Evolutionary conservation across 495 filamentous ascomycete species (phyloP).

Genomic region (Entonaema liquescens): DNA sequence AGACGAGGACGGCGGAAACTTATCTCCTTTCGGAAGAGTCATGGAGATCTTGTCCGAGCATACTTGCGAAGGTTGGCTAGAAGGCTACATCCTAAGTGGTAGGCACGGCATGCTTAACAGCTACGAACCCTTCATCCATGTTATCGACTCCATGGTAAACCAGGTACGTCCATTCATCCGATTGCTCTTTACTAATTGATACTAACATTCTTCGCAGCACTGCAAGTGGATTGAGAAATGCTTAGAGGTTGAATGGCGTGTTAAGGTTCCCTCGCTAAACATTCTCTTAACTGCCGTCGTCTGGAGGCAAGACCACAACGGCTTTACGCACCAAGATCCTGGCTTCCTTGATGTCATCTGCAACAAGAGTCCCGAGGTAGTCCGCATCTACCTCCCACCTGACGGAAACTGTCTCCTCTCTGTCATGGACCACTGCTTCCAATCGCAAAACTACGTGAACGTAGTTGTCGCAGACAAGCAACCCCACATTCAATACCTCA

Average conservation of each 20-base stretch:
- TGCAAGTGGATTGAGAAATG: slow-evolving; percentile 84
- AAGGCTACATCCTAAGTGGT: slow-evolving; percentile 76
- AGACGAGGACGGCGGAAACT: slow-evolving; percentile 72
- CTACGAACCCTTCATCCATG: slow-evolving; percentile 81
- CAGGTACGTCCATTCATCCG: slow-evolving; percentile 47
- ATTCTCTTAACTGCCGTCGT: slow-evolving; percentile 78
- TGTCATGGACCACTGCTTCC: slow-evolving; percentile 73
- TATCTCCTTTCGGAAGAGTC: slow-evolving; percentile 68
- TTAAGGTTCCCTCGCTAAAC: slow-evolving; percentile 73
- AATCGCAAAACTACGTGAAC: slow-evolving; percentile 76
- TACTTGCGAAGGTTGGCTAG: slow-evolving; percentile 79
- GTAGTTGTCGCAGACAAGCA: slow-evolving; percentile 81
- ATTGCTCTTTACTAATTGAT: background rate
- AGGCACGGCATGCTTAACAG: slow-evolving; percentile 77
- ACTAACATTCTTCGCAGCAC: slow-evolving; percentile 56
- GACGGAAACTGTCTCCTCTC: slow-evolving; percentile 78
- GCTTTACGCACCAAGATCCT: slow-evolving; percentile 81
- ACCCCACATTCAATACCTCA: slow-evolving; percentile 74
- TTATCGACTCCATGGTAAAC: slow-evolving; percentile 82
- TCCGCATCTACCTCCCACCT: slow-evolving; percentile 79
- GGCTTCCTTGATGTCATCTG: slow-evolving; percentile 78
- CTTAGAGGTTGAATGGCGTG: slow-evolving; percentile 74
- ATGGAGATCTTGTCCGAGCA: slow-evolving; percentile 84
- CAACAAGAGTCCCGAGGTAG: slow-evolving; percentile 78
- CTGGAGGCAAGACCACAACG: slow-evolving; percentile 82